phyloP scores from a whole-genome alignment of 2,329 filamentous ascomycete species.

The Colletotrichum cereale region DNA sequence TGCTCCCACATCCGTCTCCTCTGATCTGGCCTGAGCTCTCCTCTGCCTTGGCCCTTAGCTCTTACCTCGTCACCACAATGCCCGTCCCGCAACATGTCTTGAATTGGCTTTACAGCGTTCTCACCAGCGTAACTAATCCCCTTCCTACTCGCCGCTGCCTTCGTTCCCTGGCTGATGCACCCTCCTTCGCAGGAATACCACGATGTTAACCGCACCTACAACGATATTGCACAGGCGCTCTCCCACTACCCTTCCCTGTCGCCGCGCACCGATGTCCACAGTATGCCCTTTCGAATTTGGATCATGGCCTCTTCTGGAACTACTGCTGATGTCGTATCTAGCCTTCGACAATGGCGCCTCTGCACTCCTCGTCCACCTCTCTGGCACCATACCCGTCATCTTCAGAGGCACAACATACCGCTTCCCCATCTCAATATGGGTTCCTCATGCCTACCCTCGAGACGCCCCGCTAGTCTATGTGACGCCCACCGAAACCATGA shows the following conservation, averaged over 20 bases:
- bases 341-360: conserved; percentile 91
- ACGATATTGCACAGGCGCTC: conserved; percentile 87
- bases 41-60: neutral
- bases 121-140: conserved; percentile 73
- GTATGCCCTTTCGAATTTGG: conserved; percentile 62
- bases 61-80: conserved; percentile 55
- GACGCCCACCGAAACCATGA: conserved; percentile 88
- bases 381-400: conserved; percentile 88
- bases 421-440: conserved; percentile 93
- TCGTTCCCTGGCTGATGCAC: conserved; percentile 20
- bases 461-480: conserved; percentile 91
- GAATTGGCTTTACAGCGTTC: conserved; percentile 94
- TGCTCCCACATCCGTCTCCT: neutral
- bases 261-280: conserved; percentile 94
- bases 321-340: conserved; percentile 54
- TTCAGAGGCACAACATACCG: conserved; percentile 92
- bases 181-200: conserved; percentile 79
- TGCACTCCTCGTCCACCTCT: conserved; percentile 86
- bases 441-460: conserved; percentile 89
- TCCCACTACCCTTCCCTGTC: conserved; percentile 83
- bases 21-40: neutral
- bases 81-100: conserved; percentile 90
- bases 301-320: conserved; percentile 6
- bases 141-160: neutral
- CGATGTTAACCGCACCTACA: conserved; percentile 92